Evolutionary conservation across 352 stramenopile genomes (phyloP), one percentile per base, ranked within the genome.

Genomic region (Pilasporangium apinafurcum): DNA sequence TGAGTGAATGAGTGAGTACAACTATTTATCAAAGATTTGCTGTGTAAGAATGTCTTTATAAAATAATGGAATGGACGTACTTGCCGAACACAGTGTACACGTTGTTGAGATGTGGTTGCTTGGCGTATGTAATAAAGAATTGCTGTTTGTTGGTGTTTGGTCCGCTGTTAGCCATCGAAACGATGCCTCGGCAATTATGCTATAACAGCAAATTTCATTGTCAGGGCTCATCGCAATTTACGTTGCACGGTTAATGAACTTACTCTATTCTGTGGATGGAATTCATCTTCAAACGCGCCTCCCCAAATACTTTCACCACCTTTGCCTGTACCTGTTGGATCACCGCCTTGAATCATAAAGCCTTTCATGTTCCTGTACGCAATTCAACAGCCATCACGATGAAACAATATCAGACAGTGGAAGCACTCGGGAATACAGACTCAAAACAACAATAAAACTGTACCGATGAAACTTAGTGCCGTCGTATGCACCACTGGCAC

Each of bases 101-200:
- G 66, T 98, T 98, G 73, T 99, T 98, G 31, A 99, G 70, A 58
- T 98, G 95, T 36, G 94, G 88, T 55, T 98, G 92, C 56, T 92
- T 92, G 57, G 91, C 86, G 51, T 97, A 98, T 32, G 95, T 97
- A 57, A 99, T 97, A 68, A 99, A 99, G 58, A 99, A 99, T 67
- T 99, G 94, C 47, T 91, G 91, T 51, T 85, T 81, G 70, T 97
- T 97, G 28, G 90, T 96, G 62, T 95, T 89, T 21, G 89, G 74
- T 1, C 84, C 83, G 49, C 75, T 93, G 72, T 96, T 97, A 38
- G 89, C 89, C 84, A 97, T 96, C 17, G 86, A 95, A 22, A 97
- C 80, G 51, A 96, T 90, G 27, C 87, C 87, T 48, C 87, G 63
- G 54, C 68, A 80, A 44, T 96, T 94, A 62, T 96, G 86, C 71